phyloP scores from a whole-genome alignment of 352 stramenopile genomes.

The Phytopythium montanum region DNA sequence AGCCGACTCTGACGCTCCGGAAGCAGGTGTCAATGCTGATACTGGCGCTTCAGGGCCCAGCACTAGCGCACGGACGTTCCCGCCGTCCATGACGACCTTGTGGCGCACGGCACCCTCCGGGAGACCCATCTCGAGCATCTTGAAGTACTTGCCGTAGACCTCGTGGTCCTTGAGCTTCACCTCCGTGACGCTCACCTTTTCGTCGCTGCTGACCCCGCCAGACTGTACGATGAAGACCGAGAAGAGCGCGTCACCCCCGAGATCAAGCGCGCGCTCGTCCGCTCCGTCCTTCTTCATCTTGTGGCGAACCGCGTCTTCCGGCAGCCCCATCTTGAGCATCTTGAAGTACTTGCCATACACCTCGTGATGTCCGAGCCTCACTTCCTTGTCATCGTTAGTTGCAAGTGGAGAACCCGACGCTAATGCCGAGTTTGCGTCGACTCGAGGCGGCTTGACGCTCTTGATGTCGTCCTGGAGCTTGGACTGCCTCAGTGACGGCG shows the following conservation, averaged over 20 bases:
- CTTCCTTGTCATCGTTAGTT: conserved; percentile 4
- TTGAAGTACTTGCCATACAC: conserved; percentile 88
- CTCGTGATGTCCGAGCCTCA: conserved; percentile 42
- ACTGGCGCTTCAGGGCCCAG: conserved; percentile 56
- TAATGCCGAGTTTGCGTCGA: background rate
- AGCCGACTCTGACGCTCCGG: background rate
- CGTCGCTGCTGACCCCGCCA: background rate
- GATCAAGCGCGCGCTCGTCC: conserved; percentile 50
- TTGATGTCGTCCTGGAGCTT: conserved; percentile 69
- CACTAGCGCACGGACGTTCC: conserved; percentile 56
- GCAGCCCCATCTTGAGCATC: conserved; percentile 91
- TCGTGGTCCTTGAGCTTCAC: conserved; percentile 55
- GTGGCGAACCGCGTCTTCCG: conserved; percentile 74
- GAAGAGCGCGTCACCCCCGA: conserved; percentile 44
- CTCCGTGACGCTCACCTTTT: conserved; percentile 16
- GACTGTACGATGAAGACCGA: conserved; percentile 24
- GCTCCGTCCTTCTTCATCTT: conserved; percentile 73
- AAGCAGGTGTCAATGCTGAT: conserved; percentile 21
- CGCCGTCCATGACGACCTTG: conserved; percentile 63
- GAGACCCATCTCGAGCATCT: conserved; percentile 92
- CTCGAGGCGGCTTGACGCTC: conserved; percentile 28
- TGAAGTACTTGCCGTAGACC: conserved; percentile 87
- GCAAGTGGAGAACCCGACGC: background rate
- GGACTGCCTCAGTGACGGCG: conserved; percentile 14
- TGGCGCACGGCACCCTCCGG: conserved; percentile 78